Evolutionary conservation across 2,329 filamentous ascomycete genomes (phyloP), one percentile per base, ranked within the genome.

Genomic region (Colletotrichum shisoi): DNA sequence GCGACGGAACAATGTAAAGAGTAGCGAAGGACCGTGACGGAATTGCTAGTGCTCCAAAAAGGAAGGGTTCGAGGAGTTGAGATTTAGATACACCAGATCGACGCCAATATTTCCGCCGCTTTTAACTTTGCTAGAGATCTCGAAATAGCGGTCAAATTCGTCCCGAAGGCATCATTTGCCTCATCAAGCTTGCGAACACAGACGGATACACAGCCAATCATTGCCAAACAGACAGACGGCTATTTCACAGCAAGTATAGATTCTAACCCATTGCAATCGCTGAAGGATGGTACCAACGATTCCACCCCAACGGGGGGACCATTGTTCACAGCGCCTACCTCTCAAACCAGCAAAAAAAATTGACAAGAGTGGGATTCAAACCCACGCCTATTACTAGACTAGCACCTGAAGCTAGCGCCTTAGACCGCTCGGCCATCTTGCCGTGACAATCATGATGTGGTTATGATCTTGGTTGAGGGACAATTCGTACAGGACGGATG

Each of bases 311-410:
- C 27, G 11, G 17, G 11, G 17, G 11, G 3, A 37, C 12, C 5
- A 11, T 24, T 8, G 4, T 37, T 15, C n/a, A 57, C 7, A 3
- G 17, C 12, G 27, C 8, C 19, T 11, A 6, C 13, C 4, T 7
- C 12, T 21, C 13, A 3, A 37, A 7, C 4, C 3, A 24, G 7
- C 56, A 57, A 57, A 57, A 57, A 57, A 11, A n/a, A 15, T 2
- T 59, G 57, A 59, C 57, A 59, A 59, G 57, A 59, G 57, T 59
- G 57, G 45, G 57, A 59, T 59, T 49, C 57, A 34, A 59, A 59
- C 57, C 57, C 57, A 59, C 57, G 57, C 57, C 57, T 40, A 59
- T 42, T 59, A 31, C 57, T 59, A 40, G 57, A 59, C 57, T 59
- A 59, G 45, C 57, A 59, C 57, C 57, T 51, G 57, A 59, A 51